A percentile compares a stretch with the other conserved stretches of the same genome.
These are phyloP conservation scores for Nectriaceae sp. DNA, from an alignment of 2,329 filamentous ascomycete genomes.

Conservation along the genomic window DNA sequence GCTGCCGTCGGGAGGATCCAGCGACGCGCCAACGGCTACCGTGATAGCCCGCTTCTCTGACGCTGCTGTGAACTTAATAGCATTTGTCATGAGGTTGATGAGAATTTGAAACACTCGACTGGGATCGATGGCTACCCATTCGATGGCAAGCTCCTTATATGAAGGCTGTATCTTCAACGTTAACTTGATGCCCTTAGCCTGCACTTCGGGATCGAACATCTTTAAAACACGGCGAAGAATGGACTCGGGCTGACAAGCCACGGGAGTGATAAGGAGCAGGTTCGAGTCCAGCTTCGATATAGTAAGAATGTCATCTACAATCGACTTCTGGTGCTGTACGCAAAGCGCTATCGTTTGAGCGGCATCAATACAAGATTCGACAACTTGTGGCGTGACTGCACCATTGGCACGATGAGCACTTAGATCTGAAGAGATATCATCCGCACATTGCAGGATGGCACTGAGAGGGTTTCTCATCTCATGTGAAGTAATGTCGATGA, in stretches of 20 bases:
- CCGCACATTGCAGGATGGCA: constrained; percentile 71
- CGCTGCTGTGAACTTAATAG: constrained; percentile 71
- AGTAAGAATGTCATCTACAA: constrained; percentile 71
- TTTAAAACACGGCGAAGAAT: constrained; percentile 67
- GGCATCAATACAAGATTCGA: constrained; percentile 65
- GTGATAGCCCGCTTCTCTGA: constrained; percentile 41
- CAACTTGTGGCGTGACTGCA: constrained; percentile 34
- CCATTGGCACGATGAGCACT: background rate
- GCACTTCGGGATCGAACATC: constrained; percentile 74
- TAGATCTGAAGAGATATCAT: constrained; percentile 60
- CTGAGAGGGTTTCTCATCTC: constrained; percentile 72
- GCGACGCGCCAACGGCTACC: constrained; percentile 51
- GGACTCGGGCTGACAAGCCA: constrained; percentile 63
- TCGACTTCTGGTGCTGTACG: constrained; percentile 75
- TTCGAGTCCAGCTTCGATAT: constrained; percentile 75
- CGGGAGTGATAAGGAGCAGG: constrained; percentile 69
- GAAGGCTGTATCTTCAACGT: constrained; percentile 61
- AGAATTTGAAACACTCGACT: constrained; percentile 75
- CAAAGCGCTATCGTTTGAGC: constrained; percentile 75
- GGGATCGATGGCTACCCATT: constrained; percentile 70
- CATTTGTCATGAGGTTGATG: constrained; percentile 77
- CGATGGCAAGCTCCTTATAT: constrained; percentile 54
- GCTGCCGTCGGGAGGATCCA: background rate
- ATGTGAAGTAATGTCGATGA: constrained; percentile 72
- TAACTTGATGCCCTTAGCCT: constrained; percentile 66